Conservation (phyloP, 176 grass and related monocot species). For the Phyllostachys edulis region DNA sequence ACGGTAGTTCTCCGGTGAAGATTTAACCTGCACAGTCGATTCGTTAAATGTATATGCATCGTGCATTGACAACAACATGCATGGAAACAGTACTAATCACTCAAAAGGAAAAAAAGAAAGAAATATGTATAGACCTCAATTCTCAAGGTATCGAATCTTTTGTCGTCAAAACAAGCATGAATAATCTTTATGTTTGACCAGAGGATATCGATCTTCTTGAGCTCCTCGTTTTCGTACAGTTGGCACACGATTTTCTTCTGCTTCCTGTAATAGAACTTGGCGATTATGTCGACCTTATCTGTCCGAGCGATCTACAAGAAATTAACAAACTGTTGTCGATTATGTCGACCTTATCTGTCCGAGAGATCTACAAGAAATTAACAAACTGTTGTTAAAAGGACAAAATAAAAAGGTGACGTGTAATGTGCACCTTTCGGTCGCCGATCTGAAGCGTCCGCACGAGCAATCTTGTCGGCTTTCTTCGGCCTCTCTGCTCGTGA, state of each 20-base stretch:
- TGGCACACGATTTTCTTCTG: constrained; percentile 20
- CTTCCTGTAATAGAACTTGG: constrained; percentile 5
- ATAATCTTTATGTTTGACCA: constrained; percentile 15
- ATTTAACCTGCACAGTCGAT: no score
- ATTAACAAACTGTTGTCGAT: no score
- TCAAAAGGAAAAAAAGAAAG: no score
- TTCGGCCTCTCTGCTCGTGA: neutral
- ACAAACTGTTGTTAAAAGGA: no score
- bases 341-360: neutral
- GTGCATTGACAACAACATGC: no score
- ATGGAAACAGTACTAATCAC: no score
- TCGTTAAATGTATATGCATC: no score
- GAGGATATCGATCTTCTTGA: neutral
- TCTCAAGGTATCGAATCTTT: neutral
- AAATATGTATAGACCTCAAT: no score
- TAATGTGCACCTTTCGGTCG: neutral
- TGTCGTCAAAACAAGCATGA: neutral
- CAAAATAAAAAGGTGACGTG: no score
- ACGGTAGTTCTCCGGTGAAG: no score
- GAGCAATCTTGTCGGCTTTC: neutral
- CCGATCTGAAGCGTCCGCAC: neutral
- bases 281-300: neutral
- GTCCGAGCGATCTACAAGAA: neutral
- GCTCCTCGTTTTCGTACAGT: neutral
- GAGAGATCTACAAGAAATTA: neutral